phyloP scores from a whole-genome alignment of 331 rosid species.

The Ulmus americana region DNA sequence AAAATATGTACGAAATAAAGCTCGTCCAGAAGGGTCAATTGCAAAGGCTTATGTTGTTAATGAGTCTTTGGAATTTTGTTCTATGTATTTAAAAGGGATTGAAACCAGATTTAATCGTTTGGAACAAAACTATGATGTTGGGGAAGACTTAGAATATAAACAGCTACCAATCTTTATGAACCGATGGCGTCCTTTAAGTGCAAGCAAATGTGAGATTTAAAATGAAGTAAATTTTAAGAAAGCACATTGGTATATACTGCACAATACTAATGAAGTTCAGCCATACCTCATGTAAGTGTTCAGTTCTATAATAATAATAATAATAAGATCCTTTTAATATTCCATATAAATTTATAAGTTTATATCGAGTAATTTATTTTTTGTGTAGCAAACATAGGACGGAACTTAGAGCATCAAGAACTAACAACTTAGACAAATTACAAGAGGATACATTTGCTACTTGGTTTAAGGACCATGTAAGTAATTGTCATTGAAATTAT shows the following conservation, averaged over 20 bases:
- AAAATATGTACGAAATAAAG: neutral
- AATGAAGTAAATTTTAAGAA: too few species aligned
- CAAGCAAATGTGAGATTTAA: neutral
- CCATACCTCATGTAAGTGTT: neutral
- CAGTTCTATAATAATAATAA: too few species aligned
- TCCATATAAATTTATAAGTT: neutral
- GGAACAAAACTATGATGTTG: constrained; percentile 1
- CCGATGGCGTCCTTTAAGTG: neutral
- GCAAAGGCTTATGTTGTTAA: neutral
- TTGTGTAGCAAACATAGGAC: too few species aligned
- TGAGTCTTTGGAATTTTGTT: constrained; percentile 10
- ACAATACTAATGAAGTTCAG: neutral
- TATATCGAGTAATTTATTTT: too few species aligned
- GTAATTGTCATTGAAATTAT: too few species aligned
- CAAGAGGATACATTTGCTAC: neutral
- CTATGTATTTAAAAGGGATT: neutral
- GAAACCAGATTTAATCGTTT: neutral
- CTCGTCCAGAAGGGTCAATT: constrained; percentile 1
- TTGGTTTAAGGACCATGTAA: neutral
- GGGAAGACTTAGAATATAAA: too few species aligned
- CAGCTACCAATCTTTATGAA: neutral
- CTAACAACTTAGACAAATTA: too few species aligned
- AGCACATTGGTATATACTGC: neutral
- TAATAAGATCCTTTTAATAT: neutral
- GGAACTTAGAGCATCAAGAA: too few species aligned